These are phyloP conservation scores for Apocynum venetum DNA, from an alignment of 257 asterid genomes.

Conservation along the genomic window DNA sequence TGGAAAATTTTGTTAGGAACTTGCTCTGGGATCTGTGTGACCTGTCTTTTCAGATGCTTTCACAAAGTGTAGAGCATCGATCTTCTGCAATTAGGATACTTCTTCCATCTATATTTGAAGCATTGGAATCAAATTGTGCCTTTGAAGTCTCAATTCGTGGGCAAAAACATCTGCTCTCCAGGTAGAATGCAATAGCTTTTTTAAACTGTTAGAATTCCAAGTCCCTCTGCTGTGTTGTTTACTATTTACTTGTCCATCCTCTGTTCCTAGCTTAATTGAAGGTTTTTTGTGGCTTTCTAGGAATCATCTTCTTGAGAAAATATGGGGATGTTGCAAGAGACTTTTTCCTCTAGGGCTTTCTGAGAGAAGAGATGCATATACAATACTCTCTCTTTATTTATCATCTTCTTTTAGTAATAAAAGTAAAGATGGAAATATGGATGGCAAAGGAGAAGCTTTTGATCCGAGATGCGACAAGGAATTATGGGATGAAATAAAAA, in stretches of 20 bases:
- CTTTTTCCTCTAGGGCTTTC: slow-evolving; percentile 61
- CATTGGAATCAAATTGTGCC: slow-evolving; percentile 34
- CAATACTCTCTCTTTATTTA: slow-evolving; percentile 67
- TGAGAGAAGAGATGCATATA: slow-evolving; percentile 90
- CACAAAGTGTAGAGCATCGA: slow-evolving; percentile 65
- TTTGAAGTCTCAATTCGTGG: slow-evolving; percentile 51
- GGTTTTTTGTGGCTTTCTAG: slow-evolving; percentile 36
- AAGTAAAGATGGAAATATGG: slow-evolving; percentile 36
- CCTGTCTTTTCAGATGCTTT: slow-evolving; percentile 60
- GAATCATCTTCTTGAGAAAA: slow-evolving; percentile 45
- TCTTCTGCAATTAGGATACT: slow-evolving; percentile 63
- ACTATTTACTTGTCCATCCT: background rate
- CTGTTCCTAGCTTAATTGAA: slow-evolving; percentile 2
- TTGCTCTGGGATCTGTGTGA: slow-evolving; percentile 76
- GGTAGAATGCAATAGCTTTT: slow-evolving; percentile 39
- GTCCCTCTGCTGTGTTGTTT: background rate
- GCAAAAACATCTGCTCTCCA: slow-evolving; percentile 42
- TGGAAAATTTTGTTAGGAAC: slow-evolving; percentile 50
- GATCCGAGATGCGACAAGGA: slow-evolving; percentile 51
- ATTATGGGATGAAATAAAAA: slow-evolving; percentile 81
- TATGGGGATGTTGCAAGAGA: slow-evolving; percentile 69
- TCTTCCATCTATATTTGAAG: slow-evolving; percentile 69
- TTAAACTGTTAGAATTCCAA: slow-evolving; percentile 2
- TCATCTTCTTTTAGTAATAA: slow-evolving; percentile 42
- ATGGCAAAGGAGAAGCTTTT: slow-evolving; percentile 35